These are phyloP conservation scores for Plasmopara muralis DNA, from an alignment of 352 stramenopile genomes.

Conservation along the genomic window DNA sequence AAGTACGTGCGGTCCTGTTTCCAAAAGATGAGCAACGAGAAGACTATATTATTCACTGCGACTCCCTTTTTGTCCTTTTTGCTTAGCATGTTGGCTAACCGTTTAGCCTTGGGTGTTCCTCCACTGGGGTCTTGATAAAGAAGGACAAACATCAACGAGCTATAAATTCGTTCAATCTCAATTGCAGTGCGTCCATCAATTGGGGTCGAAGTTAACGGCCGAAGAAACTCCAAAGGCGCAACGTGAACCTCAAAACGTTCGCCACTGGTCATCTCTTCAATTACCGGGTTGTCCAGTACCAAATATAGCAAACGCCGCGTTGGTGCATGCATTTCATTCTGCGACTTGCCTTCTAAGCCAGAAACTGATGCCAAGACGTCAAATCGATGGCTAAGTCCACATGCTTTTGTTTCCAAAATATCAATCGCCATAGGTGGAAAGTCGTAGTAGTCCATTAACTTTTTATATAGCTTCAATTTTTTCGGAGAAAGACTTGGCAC, in stretches of 20 bases:
- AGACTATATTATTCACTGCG: conserved; percentile 45
- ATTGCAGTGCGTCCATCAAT: conserved; percentile 24
- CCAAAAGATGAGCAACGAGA: conserved; percentile 44
- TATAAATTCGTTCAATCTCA: conserved; percentile 35
- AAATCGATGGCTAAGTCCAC: conserved; percentile 50
- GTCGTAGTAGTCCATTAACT: conserved; percentile 48
- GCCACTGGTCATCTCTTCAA: conserved; percentile 34
- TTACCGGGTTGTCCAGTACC: conserved; percentile 32
- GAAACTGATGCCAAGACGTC: conserved; percentile 33
- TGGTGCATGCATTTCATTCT: conserved; percentile 33
- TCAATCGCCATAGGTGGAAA: conserved; percentile 60
- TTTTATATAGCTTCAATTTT: conserved; percentile 53
- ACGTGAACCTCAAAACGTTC: conserved; percentile 21
- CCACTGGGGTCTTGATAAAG: conserved; percentile 33
- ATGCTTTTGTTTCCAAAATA: conserved; percentile 41
- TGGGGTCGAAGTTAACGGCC: conserved; percentile 26
- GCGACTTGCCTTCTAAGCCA: conserved; percentile 25
- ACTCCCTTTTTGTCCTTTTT: conserved; percentile 33
- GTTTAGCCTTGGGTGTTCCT: conserved; percentile 20
- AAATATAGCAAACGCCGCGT: conserved; percentile 45
- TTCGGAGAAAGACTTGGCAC: conserved; percentile 23
- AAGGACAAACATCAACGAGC: conserved; percentile 39
- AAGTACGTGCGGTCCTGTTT: conserved; percentile 42
- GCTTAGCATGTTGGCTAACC: conserved; percentile 26
- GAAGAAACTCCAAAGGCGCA: conserved; percentile 22